Evolutionary conservation across 1,284 basidiomycete genomes (phyloP), one percentile per base, ranked within the genome.

Genomic region (Microbotryum lychnidis-dioicae): DNA sequence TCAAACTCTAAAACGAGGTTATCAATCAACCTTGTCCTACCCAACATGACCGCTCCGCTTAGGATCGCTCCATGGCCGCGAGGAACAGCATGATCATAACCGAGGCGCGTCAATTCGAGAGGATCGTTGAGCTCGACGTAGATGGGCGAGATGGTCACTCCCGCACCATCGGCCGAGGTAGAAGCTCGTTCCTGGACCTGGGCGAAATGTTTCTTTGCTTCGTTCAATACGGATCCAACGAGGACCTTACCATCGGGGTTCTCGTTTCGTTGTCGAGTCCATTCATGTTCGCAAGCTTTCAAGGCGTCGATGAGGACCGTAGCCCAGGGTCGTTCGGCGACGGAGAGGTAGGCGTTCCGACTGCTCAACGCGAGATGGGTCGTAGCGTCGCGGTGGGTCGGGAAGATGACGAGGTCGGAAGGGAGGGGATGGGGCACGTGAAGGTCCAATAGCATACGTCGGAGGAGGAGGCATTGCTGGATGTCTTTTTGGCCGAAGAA

Each of bases 401-500:
- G 89, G 3, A 96, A 79, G 67, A 97, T 91, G 73, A 85, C 84
- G 18, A 90, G 76, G 71, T 83, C 83, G 47, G 83, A 77, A 0
- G 85, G 77, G 12, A 82, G 65, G 0, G 77, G 94, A 72, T 90
- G 81, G 7, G 87, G 77, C 18, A 92, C 77, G 21, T 94, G 82
- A 1, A 97, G 80, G 74, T 98, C 94, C 37, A 81, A 78, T 56
- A 84, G 83, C 75, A 98, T 81, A n/a, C 87, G 84, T 50, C 87
- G 85, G 25, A 98, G 80, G 23, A 98, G 77, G 9, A 97, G 77
- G 0, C 88, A 90, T 74, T 98, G 94, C 74, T 98, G 94, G 60
- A 98, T 97, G 73, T 98, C 94, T 75, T 98, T 98, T 76, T 97
- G 94, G 0, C 96, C 94, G 72, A 98, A 97, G 76, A 97, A 98